phyloP scores from a whole-genome alignment of 306 rosid genomes.

The Styphnolobium japonicum region DNA sequence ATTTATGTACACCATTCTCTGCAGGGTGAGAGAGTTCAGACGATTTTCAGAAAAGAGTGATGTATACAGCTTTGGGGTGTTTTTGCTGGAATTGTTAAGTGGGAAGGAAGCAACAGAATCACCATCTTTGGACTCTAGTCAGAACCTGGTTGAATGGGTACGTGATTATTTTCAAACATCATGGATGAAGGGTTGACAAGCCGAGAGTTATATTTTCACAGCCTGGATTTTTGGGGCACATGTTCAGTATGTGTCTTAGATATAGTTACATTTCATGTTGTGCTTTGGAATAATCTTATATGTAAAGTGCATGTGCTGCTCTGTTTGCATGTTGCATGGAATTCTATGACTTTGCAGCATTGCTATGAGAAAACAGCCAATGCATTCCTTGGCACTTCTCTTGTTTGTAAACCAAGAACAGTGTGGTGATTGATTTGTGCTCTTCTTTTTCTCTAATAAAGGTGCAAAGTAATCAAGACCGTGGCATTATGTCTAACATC shows the following conservation, averaged over 20 bases:
- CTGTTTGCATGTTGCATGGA: background rate
- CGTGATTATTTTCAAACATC: slow-evolving; percentile 3
- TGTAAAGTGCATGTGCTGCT: background rate
- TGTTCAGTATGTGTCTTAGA: background rate
- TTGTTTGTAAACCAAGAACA: background rate
- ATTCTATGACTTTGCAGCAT: background rate
- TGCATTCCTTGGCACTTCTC: background rate
- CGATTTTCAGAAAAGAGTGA: slow-evolving; percentile 89
- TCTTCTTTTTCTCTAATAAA: slow-evolving; percentile 6
- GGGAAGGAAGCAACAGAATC: slow-evolving; percentile 69
- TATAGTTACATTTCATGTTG: background rate
- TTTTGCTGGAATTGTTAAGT: slow-evolving; percentile 75
- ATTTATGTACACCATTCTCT: slow-evolving; percentile 17
- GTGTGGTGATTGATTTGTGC: background rate
- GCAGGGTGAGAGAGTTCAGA: slow-evolving; percentile 88
- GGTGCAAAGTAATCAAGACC: slow-evolving; percentile 47
- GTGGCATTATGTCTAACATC: slow-evolving; percentile 29
- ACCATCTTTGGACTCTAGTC: slow-evolving; percentile 41
- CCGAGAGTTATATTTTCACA: background rate
- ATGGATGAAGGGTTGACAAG: background rate
- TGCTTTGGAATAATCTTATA: background rate
- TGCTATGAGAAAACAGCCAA: background rate
- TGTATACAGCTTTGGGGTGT: slow-evolving; percentile 81
- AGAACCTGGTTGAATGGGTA: slow-evolving; percentile 76
- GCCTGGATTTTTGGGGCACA: background rate